A percentile compares a stretch with the other conserved stretches of the same genome.
Evolutionary conservation across 2,329 filamentous ascomycete genomes (phyloP).

Genomic region (Calonectria pseudoreteaudii): DNA sequence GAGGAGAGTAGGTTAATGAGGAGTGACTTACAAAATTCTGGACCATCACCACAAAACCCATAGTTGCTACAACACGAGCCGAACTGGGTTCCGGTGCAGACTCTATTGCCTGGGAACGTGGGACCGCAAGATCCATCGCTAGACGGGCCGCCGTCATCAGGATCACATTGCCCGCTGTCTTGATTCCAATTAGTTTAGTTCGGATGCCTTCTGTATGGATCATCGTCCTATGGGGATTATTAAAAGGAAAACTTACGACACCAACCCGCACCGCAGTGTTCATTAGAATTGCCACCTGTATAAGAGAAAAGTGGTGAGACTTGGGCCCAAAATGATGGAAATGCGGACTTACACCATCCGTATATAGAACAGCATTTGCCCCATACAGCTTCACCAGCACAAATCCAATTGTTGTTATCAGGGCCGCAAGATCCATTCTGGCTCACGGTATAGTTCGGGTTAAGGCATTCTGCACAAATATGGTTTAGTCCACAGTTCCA

Average conservation of each 20-base stretch:
- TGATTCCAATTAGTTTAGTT: no score
- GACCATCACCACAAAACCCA: not conserved
- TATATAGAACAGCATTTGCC: not conserved
- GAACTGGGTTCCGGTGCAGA: not conserved
- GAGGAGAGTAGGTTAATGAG: no score
- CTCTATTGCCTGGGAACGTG: not conserved
- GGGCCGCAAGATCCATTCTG: not conserved
- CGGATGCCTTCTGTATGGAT: no score
- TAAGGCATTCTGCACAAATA: not conserved
- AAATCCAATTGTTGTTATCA: not conserved
- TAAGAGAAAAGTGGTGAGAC: no score
- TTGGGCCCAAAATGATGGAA: not conserved
- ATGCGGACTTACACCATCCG: not conserved
- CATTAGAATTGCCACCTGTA: not conserved
- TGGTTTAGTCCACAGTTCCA: no score
- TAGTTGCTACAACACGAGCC: not conserved
- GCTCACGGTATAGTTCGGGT: not conserved
- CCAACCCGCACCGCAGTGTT: not conserved
- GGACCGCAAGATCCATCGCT: not conserved
- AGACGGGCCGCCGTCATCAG: not conserved
- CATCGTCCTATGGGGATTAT: no score
- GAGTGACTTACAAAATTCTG: not conserved
- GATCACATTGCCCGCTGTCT: not conserved
- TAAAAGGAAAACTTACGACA: not conserved
- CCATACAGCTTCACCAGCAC: not conserved